Evolutionary conservation across 495 filamentous ascomycete genomes (phyloP).

Genomic region (Filosporella fistucella): DNA sequence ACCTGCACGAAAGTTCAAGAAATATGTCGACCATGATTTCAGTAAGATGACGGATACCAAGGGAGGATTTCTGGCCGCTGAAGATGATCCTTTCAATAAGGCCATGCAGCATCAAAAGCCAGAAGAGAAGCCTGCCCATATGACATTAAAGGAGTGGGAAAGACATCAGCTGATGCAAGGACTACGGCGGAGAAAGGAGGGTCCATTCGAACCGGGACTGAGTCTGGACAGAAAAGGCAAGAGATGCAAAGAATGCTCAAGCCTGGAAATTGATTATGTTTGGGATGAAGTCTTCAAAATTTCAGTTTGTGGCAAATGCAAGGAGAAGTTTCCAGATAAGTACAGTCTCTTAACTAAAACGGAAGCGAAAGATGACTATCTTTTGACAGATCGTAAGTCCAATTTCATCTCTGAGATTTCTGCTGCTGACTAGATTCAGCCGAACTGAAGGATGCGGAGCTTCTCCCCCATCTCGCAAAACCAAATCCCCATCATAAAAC

Average conservation of each 20-base stretch:
- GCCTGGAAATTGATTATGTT: conserved; percentile 86
- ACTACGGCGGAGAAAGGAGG: conserved; percentile 66
- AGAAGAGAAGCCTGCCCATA: conserved; percentile 70
- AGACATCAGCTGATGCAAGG: conserved; percentile 64
- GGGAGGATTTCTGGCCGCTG: conserved; percentile 80
- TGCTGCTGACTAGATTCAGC: conserved; percentile 38
- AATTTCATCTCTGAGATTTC: neutral
- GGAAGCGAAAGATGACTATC: conserved; percentile 90
- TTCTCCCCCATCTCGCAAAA: conserved; percentile 80
- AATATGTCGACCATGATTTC: conserved; percentile 96
- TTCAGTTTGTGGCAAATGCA: conserved; percentile 69
- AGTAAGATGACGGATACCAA: conserved; percentile 97
- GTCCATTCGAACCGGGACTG: conserved; percentile 82
- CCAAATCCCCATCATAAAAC: conserved; percentile 94
- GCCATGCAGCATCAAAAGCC: conserved; percentile 54
- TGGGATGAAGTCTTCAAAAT: conserved; percentile 80
- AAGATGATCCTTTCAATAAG: conserved; percentile 88
- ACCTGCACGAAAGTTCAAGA: conserved; percentile 75
- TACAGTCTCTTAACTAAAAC: conserved; percentile 96
- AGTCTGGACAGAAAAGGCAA: conserved; percentile 63
- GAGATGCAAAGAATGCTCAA: conserved; percentile 77
- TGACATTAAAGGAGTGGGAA: conserved; percentile 95
- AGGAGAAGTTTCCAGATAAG: conserved; percentile 84
- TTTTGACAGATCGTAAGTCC: conserved; percentile 82
- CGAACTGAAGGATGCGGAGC: conserved; percentile 77